These are phyloP conservation scores for Calendula officinalis DNA, from an alignment of 129 eudicot species.

Conservation along the genomic window DNA sequence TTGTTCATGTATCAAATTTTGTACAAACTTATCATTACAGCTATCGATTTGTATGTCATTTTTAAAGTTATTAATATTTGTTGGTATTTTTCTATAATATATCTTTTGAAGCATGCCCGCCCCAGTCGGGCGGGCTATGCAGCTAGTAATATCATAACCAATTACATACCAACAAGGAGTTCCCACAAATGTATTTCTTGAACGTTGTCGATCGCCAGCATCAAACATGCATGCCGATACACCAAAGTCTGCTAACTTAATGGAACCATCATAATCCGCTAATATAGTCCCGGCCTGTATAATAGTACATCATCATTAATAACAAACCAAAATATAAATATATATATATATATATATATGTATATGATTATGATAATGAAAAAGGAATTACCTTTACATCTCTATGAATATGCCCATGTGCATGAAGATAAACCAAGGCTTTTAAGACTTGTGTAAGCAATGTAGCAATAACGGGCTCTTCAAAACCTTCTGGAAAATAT, in stretches of 20 bases:
- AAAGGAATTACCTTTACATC: constrained; percentile 71
- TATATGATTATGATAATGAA: neutral
- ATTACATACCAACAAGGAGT: constrained; percentile 96
- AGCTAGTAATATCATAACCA: too few species aligned
- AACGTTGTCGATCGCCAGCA: constrained; percentile 85
- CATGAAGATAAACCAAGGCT: constrained; percentile 88
- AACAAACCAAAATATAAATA: neutral
- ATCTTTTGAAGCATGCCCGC: too few species aligned
- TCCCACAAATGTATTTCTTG: constrained; percentile 91
- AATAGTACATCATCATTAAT: constrained; percentile 11
- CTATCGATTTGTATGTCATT: too few species aligned
- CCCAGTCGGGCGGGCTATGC: too few species aligned
- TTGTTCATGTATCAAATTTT: too few species aligned
- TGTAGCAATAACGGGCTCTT: constrained; percentile 72
- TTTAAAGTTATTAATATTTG: too few species aligned
- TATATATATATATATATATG: neutral
- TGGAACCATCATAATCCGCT: constrained; percentile 64
- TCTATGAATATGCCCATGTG: constrained; percentile 88
- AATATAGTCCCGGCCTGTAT: constrained; percentile 85
- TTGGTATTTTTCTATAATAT: too few species aligned
- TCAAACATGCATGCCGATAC: constrained; percentile 98
- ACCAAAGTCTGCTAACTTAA: constrained; percentile 92
- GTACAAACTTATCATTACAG: too few species aligned
- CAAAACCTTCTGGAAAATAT: constrained; percentile 68
- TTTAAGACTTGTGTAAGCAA: constrained; percentile 67